Base-by-base conservation (phyloP, 164 flowering plant genomes). In the Pachysandra terminalis region DNA sequence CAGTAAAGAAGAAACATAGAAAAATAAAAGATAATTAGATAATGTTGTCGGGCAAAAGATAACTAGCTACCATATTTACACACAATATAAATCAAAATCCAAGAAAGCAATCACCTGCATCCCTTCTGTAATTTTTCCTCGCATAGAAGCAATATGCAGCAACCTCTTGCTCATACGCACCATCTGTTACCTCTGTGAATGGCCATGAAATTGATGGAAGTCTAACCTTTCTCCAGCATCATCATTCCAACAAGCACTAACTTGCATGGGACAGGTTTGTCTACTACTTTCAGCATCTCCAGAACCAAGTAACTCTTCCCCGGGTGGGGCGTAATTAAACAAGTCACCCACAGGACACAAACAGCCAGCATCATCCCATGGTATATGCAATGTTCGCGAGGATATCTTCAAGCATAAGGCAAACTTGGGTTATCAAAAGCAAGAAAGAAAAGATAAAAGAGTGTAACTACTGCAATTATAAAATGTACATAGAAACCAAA, bases 281-380 rank as follows among this genome's bases (percentile, higher is more conserved):
- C 2, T 59, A 27, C 16, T 35, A 61, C 37, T 53, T n/a, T 59
- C 71, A 16, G 54, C 40, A 70, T 55, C 78, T 59, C 73, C 85
- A 53, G 40, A 64, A 37, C 24, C 41, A 62, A 37, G 52, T 23
- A 64, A 35, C 25, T 85, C 92, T 64, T 81, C 91, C 56, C 82
- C 92, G 53, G 98, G 98, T 49, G 96, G 88, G 75, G 86, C 84
- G 73, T 96, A 96, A 70, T 96, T 96, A 71, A 89, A 93, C 56
- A 92, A 81, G 76, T 96, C 99, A 22, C 97, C 98, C 56, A 92
- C 89, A 35, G 99, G 99, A 65, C 99, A 96, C 72, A 96, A 83
- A 74, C 99, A 92, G 35, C 99, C 99, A 68, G 96, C 99, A 61
- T 83, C 85, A 79, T 96, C 97, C 99, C 99, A 93, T 40, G 96